phyloP scores from a whole-genome alignment of 495 filamentous ascomycete genomes.

The Clavariopsis aquatica region DNA sequence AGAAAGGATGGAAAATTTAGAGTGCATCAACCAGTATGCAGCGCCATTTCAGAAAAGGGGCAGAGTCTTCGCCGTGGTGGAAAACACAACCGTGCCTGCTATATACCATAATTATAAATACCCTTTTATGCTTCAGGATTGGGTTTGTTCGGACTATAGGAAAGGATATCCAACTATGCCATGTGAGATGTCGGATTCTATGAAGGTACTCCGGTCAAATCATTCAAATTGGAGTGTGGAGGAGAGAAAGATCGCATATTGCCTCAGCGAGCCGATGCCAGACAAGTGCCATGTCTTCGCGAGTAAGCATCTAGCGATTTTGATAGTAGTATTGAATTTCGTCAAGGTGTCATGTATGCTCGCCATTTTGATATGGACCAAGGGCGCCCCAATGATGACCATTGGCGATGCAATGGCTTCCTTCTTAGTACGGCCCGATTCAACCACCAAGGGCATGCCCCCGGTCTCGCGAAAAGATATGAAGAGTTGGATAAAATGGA shows the following conservation, averaged over 20 bases:
- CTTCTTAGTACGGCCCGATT: not conserved
- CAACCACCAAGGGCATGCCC: not conserved
- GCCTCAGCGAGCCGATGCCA: not conserved
- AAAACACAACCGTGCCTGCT: too few relatives aligned
- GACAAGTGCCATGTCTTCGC: not conserved
- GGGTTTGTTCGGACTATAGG: too few relatives aligned
- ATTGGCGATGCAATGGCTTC: constrained; percentile 1
- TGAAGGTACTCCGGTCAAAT: not conserved
- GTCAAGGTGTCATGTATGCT: not conserved
- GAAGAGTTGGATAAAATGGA: not conserved
- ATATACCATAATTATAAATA: too few relatives aligned
- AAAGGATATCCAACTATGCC: too few relatives aligned
- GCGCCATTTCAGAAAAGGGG: too few relatives aligned
- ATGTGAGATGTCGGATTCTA: not conserved
- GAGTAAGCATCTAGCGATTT: not conserved
- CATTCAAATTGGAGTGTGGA: not conserved
- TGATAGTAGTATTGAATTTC: not conserved
- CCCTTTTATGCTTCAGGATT: too few relatives aligned
- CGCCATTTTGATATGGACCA: not conserved
- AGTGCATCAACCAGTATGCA: too few relatives aligned
- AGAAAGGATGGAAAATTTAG: not conserved
- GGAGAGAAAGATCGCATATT: not conserved
- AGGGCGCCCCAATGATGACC: not conserved
- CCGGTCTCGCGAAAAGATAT: not conserved
- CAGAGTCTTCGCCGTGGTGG: too few relatives aligned